A percentile compares a stretch with the other conserved stretches of the same genome.
Evolutionary conservation across 768 basidiomycete species (phyloP).

Genomic region (Tubosaeta sp.): DNA sequence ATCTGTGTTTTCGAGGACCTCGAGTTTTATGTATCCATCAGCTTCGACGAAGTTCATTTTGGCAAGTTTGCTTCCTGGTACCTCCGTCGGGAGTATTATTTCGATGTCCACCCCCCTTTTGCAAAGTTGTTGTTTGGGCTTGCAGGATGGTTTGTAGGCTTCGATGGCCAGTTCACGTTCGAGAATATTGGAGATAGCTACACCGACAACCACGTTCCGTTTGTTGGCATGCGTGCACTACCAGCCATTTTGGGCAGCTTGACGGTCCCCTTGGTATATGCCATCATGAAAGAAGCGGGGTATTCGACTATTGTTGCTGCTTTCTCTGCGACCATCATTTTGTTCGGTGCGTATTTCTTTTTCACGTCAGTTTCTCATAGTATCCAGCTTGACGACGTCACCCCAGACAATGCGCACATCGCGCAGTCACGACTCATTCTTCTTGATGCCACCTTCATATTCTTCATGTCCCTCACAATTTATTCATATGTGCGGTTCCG

Average conservation of each 20-base stretch:
- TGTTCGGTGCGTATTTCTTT: constrained; percentile 67
- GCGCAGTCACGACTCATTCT: constrained; percentile 96
- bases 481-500: constrained; percentile 92
- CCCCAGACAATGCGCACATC: constrained; percentile 89
- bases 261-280: constrained; percentile 88
- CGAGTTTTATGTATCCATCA: constrained; percentile 28
- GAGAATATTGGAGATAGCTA: constrained; percentile 96
- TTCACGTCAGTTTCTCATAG: not conserved
- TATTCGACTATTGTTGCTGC: constrained; percentile 89
- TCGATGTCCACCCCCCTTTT: constrained; percentile 97
- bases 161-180: constrained; percentile 91
- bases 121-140: constrained; percentile 94
- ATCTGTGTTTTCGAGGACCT: not conserved
- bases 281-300: constrained; percentile 97
- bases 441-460: constrained; percentile 88
- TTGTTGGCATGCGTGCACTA: constrained; percentile 87
- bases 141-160: constrained; percentile 95
- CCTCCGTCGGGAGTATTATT: constrained; percentile 91
- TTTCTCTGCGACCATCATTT: constrained; percentile 80
- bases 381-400: constrained; percentile 5
- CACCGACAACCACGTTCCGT: constrained; percentile 81
- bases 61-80: constrained; percentile 98
- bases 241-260: constrained; percentile 89
- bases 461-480: constrained; percentile 93
- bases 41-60: constrained; percentile 98